Percentiles rank a stretch among this genome's conserved stretches.
Evolutionary conservation across 371 early-diverging fungal species (phyloP).

Genomic region (Apophysomyces sp.): DNA sequence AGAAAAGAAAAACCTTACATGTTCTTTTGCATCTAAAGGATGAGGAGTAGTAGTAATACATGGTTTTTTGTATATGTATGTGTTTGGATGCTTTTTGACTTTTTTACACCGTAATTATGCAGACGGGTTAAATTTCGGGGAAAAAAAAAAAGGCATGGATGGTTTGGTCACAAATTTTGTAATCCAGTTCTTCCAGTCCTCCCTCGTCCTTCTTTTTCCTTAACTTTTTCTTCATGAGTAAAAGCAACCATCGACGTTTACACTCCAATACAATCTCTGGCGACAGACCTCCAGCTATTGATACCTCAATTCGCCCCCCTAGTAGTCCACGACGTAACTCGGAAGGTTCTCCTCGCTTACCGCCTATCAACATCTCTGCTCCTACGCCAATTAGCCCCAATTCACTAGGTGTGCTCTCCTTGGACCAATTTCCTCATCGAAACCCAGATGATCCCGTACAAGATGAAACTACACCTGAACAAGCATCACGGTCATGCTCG

Average conservation of each 20-base stretch:
- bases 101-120: not conserved
- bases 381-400: slow-evolving; percentile 15
- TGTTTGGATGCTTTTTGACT: no score
- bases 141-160: not conserved
- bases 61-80: no score
- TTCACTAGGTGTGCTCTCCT: slow-evolving; percentile 4
- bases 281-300: slow-evolving; percentile 13
- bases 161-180: not conserved
- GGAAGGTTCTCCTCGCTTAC: slow-evolving; percentile 19
- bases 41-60: no score
- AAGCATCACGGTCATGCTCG: slow-evolving; percentile 6
- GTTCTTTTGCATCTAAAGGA: no score
- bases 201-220: not conserved
- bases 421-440: slow-evolving; percentile 9
- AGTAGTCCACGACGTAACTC: slow-evolving; percentile 16
- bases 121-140: not conserved
- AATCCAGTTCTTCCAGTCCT: not conserved
- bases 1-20: no score
- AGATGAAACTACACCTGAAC: not conserved
- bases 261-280: slow-evolving; percentile 24
- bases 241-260: not conserved
- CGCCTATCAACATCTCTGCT: slow-evolving; percentile 26
- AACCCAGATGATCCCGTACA: not conserved
- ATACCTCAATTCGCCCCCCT: slow-evolving; percentile 7
- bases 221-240: not conserved